Evolutionary conservation across 768 basidiomycete genomes (phyloP).

Genomic region (Termitomyces sp.): DNA sequence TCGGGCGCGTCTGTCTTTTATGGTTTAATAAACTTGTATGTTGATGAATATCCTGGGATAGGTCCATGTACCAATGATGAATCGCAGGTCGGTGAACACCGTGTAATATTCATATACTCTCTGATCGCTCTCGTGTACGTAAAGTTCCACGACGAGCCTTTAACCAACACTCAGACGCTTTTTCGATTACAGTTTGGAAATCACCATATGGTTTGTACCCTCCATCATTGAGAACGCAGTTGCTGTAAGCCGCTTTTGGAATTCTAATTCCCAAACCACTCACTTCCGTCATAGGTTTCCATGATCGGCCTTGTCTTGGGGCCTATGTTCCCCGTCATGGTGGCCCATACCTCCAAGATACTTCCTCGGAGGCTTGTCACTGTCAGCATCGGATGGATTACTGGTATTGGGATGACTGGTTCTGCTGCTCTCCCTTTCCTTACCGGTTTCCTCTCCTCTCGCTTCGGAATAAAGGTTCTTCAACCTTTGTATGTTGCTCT

Average conservation of each 20-base stretch:
- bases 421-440: conserved; percentile 20
- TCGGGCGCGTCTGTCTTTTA: conserved; percentile 50
- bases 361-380: conserved; percentile 28
- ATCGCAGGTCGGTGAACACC: conserved; percentile 28
- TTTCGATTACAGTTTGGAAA: conserved; percentile 30
- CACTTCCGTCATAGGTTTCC: conserved; percentile 24
- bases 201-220: conserved; percentile 52
- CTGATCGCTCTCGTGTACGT: conserved; percentile 30
- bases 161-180: neutral
- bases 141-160: neutral
- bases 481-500: conserved; percentile 13
- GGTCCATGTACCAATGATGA: neutral
- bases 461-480: conserved; percentile 12
- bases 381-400: conserved; percentile 45
- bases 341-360: conserved; percentile 30
- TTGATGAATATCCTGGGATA: neutral
- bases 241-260: conserved; percentile 24
- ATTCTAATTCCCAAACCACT: neutral
- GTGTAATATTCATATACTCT: conserved; percentile 29
- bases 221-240: conserved; percentile 49
- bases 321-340: conserved; percentile 48
- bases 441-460: conserved; percentile 12
- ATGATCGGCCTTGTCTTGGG: conserved; percentile 50
- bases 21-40: conserved; percentile 43
- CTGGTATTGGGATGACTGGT: conserved; percentile 30